Base-by-base conservation (phyloP, 257 asterid genomes). In the Asclepias syriaca region DNA sequence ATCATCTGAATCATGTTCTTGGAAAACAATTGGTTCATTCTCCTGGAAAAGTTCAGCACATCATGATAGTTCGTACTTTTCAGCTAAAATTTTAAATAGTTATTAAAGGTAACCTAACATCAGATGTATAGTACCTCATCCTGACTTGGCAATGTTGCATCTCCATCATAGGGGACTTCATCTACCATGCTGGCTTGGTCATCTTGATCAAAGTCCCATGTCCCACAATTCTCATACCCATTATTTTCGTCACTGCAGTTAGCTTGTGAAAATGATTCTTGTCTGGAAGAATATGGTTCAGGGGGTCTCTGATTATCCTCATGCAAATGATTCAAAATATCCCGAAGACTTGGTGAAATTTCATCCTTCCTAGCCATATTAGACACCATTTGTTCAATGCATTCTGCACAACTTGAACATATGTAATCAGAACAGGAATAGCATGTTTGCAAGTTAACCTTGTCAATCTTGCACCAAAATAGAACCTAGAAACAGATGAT, bases 271-370 rank as follows among this genome's bases (percentile, higher is more conserved):
- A 81, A 69, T 75, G 90, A 74, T 73, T 70, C 72, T 72, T 84
- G 87, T 55, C 69, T 76, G 43, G 76, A 75, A 67, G 81, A 74
- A 78, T 77, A 77, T 66, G 85, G 74, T 71, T 85, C 93, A 32
- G 87, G 77, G 45, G 83, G 90, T 83, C 85, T 87, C 72, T 60
- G 83, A 73, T 76, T 84, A 78, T 88, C 93, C 69, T 81, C 86
- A 77, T 82, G 89, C 72, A 92, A 86, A 78, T 84, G 91, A 74
- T 79, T 80, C 53, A 88, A 70, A 57, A 95, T 90, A 76, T 77
- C 84, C 81, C 81, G 61, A 64, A 95, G 91, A 81, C 91, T 92
- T 45, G 99, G 98, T 55, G 97, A 92, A 82, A 95, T 92, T 60
- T 88, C 92, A 61, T 82, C 71, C 66, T 72, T 81, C 72, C 79